Base-by-base conservation (phyloP, 306 rosid species). In the Prinsepia uniflora region DNA sequence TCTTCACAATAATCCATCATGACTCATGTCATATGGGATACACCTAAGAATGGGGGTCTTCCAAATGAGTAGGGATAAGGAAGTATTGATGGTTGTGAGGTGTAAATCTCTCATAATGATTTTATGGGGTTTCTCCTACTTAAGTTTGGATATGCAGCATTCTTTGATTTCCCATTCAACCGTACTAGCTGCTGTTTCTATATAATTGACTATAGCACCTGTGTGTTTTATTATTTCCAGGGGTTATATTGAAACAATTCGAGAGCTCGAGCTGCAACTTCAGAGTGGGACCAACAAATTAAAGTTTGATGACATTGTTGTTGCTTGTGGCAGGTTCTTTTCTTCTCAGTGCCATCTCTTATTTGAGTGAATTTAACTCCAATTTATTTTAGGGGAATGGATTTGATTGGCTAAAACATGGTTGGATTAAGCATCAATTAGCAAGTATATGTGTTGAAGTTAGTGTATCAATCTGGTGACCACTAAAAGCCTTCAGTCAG, bases 301-400 rank as follows among this genome's bases (percentile, higher is more conserved):
- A 50, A 84, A 84, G 76, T 94, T 90, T 73, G 98, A 94, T 75
- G 97, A 94, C 82, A 83, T 94, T 76, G 98, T 86, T 82, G 96
- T 84, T 63, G 96, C 98, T 52, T 89, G 97, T 82, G 96, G 97
- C 88, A 94, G 98, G 98, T 91, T 83, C 58, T 67, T n/a, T n/a
- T n/a, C n/a, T n/a, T 60, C 19, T 74, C 75, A 71, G 58, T 73
- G 73, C 69, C 34, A 81, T 81, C 66, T 74, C 9, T 64, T 79
- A 59, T 40, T 58, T 53, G 5, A 18, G 9, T 53, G 10, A 30
- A 18, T 53, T 17, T 53, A 53, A 53, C 30, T 13, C 53, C 53
- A 48, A 48, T 48, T 48, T 48, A 48, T 48, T 48, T 48, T 48
- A 11, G 15, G 4, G 53, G 11, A 48, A 48, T 13, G 53, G n/a